Base-by-base conservation (phyloP, 345 rosid genomes). In the Rubroshorea leprosula region DNA sequence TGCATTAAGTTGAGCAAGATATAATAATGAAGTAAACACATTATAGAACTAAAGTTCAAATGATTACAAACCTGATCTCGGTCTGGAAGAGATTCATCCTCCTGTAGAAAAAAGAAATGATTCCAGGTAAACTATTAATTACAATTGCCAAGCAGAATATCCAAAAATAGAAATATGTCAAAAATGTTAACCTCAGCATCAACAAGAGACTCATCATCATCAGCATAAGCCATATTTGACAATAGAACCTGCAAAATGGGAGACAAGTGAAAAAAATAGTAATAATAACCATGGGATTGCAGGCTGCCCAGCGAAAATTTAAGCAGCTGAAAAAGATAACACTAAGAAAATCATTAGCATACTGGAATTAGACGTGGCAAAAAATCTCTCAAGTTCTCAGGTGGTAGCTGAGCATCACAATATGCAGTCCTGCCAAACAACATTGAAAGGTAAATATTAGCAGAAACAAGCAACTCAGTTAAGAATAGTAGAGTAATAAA, bases 51-150 rank as follows among this genome's bases (percentile, higher is more conserved):
- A 66, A 66, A 29, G n/a, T 43, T 63, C 50, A 69, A n/a, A 58
- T 11, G 14, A 57, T 67, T n/a, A 54, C 51, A 76, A 66, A 94
- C 99, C 97, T 94, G 99, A 55, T 90, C 96, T 53, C 97, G 74
- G 76, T 94, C 99, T 66, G 99, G 97, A 57, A 85, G 86, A 77
- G 97, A 94, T 65, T 68, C 95, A 51, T 94, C 97, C 57, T 90
- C 99, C 99, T 94, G 85, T 69, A 85, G 75, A 61, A 73, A 61
- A 20, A n/a, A n/a, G n/a, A 41, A 65, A 22, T 47, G n/a, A n/a
- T n/a, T n/a, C n/a, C n/a, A n/a, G n/a, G 57, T 57, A 44, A 68
- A 53, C 41, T 4, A 58, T 15, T 18, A 54, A n/a, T 14, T 52
- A 56, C 17, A 70, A 25, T 12, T 41, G 51, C 18, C 22, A 53